Evolutionary conservation across 2,329 filamentous ascomycete genomes (phyloP).

Genomic region (Talaromyces sp.): DNA sequence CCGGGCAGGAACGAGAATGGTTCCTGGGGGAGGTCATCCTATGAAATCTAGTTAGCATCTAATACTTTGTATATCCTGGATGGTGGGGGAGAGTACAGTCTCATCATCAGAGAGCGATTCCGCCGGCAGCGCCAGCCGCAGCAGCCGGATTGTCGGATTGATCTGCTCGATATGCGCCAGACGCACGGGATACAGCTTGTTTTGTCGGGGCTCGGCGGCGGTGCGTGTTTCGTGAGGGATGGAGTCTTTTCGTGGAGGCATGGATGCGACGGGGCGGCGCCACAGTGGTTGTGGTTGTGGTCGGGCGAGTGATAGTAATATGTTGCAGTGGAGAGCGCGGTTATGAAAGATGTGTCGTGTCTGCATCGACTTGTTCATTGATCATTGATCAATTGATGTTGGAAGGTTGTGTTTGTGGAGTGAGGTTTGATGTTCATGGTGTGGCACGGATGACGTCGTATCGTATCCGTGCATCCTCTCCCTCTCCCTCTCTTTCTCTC

Average conservation of each 20-base stretch:
- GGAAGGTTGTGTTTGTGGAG: not conserved
- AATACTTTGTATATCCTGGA: not conserved
- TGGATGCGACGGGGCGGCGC: constrained; percentile 17
- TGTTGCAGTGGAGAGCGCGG: not conserved
- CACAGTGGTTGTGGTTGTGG: not conserved
- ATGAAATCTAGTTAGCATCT: too few relatives aligned
- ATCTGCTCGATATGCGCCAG: constrained; percentile 59
- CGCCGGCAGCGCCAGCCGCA: constrained; percentile 58
- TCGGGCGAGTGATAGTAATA: not conserved
- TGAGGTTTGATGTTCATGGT: not conserved
- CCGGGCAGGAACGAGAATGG: constrained; percentile 66
- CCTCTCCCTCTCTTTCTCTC: too few relatives aligned
- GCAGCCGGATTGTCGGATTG: constrained; percentile 64
- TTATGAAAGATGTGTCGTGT: not conserved
- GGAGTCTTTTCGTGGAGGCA: constrained; percentile 26
- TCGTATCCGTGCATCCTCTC: too few relatives aligned
- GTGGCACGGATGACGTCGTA: too few relatives aligned
- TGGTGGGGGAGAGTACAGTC: constrained; percentile 22
- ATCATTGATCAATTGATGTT: too few relatives aligned
- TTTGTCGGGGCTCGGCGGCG: constrained; percentile 65
- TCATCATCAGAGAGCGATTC: constrained; percentile 35
- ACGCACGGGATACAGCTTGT: constrained; percentile 59
- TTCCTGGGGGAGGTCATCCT: constrained; percentile 17
- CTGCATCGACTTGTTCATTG: not conserved
- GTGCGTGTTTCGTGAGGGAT: constrained; percentile 66